Evolutionary conservation across 208 protist species (phyloP).

Genomic region (Eutreptiella sp.): DNA sequence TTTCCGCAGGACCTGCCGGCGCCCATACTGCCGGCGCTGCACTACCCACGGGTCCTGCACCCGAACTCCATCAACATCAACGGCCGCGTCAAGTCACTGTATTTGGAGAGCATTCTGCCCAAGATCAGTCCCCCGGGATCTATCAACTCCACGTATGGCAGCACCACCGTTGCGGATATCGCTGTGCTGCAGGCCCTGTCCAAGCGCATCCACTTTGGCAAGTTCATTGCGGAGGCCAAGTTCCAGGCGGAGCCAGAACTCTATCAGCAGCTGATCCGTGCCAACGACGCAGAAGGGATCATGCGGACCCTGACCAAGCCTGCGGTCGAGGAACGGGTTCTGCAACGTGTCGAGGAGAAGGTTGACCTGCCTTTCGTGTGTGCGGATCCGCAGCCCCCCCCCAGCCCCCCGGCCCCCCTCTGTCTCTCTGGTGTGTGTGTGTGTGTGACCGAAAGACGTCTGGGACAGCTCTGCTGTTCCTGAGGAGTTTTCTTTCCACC

Average conservation of each 20-base stretch:
- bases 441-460: too few relatives aligned
- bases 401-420: background rate
- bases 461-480: too few relatives aligned
- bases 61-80: slow-evolving; percentile 49
- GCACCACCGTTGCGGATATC: slow-evolving; percentile 30
- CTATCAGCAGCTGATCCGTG: slow-evolving; percentile 37
- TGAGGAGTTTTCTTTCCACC: too few relatives aligned
- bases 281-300: slow-evolving; percentile 39
- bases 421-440: too few relatives aligned
- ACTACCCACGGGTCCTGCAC: slow-evolving; percentile 25
- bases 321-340: slow-evolving; percentile 42
- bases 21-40: slow-evolving; percentile 34
- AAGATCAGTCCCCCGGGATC: slow-evolving; percentile 20
- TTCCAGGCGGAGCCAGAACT: slow-evolving; percentile 26
- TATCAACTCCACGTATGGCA: slow-evolving; percentile 36
- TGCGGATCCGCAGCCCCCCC: slow-evolving; percentile 24
- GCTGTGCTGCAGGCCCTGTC: slow-evolving; percentile 44
- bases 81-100: slow-evolving; percentile 28
- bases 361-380: slow-evolving; percentile 25
- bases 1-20: slow-evolving; percentile 29
- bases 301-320: slow-evolving; percentile 50
- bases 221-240: slow-evolving; percentile 56
- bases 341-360: slow-evolving; percentile 40
- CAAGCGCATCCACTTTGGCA: slow-evolving; percentile 60
- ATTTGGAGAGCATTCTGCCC: slow-evolving; percentile 33